These are phyloP conservation scores for Gymnopus androsaceus DNA, from an alignment of 1,284 basidiomycete species.

Conservation along the genomic window DNA sequence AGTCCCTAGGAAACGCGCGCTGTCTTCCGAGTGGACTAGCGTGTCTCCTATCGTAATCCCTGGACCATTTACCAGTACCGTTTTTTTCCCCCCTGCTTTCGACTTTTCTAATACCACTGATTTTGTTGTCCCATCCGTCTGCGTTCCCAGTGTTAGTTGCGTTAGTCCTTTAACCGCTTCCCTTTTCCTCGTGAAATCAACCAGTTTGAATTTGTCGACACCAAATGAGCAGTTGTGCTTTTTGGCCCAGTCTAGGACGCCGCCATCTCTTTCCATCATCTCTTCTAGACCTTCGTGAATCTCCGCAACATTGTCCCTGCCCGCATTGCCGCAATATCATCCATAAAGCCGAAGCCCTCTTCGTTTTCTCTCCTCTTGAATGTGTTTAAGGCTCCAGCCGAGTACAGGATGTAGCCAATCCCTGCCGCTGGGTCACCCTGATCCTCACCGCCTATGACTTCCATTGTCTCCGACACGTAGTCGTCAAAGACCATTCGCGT, in stretches of 20 bases:
- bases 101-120: no score
- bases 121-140: no score
- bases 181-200: background rate
- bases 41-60: background rate
- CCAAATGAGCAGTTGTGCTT: slow-evolving; percentile 1
- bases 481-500: slow-evolving; percentile 33
- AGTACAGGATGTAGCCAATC: slow-evolving; percentile 6
- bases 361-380: background rate
- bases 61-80: background rate
- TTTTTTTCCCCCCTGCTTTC: no score
- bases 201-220: slow-evolving; percentile 3
- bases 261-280: background rate
- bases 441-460: slow-evolving; percentile 29
- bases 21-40: background rate
- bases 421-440: slow-evolving; percentile 32
- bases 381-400: background rate
- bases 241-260: background rate
- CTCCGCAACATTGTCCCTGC: background rate
- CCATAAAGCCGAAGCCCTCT: slow-evolving; percentile 2
- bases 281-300: background rate
- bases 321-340: slow-evolving; percentile 1
- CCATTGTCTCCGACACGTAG: slow-evolving; percentile 24
- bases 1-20: background rate
- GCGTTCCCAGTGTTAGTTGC: background rate
- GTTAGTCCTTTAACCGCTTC: background rate